phyloP scores from a whole-genome alignment of 2,329 filamentous ascomycete genomes.

The Microsporum ferrugineum region DNA sequence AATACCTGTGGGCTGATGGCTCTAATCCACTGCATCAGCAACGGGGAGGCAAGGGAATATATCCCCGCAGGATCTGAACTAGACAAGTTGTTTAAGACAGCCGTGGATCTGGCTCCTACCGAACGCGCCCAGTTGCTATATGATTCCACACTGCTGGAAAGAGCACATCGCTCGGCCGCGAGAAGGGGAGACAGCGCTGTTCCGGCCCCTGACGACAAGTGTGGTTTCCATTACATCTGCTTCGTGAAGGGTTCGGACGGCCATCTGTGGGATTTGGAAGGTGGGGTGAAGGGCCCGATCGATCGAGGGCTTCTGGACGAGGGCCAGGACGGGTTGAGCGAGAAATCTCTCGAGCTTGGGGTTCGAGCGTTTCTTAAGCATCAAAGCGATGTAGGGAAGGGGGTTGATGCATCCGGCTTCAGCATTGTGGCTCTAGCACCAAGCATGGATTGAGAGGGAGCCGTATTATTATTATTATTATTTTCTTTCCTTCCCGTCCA shows the following conservation, averaged over 20 bases:
- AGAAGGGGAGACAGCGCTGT: constrained; percentile 18
- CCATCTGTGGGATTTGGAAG: constrained; percentile 27
- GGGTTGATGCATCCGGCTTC: constrained; percentile 9
- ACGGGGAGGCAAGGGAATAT: constrained; percentile 35
- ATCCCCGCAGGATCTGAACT: constrained; percentile 36
- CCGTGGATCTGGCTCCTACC: constrained; percentile 34
- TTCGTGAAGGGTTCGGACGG: constrained; percentile 26
- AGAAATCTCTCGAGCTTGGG: constrained; percentile 21
- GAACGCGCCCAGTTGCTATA: constrained; percentile 44
- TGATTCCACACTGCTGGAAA: constrained; percentile 22
- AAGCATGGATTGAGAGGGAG: constrained; percentile 8
- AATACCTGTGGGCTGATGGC: constrained; percentile 50
- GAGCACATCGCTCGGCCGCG: constrained; percentile 16
- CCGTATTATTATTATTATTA: not conserved
- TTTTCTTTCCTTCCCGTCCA: not conserved
- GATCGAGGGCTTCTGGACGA: constrained; percentile 20
- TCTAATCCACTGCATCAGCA: constrained; percentile 44
- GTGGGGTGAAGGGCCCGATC: constrained; percentile 23
- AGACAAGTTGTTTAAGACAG: constrained; percentile 34
- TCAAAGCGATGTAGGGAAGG: constrained; percentile 5
- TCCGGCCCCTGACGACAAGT: constrained; percentile 16
- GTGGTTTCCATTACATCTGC: constrained; percentile 22
- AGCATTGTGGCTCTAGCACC: constrained; percentile 12
- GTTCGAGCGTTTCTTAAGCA: constrained; percentile 16
- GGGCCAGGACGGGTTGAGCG: constrained; percentile 24